phyloP scores from a whole-genome alignment of 345 rosid genomes.

The Physaria fendleri region DNA sequence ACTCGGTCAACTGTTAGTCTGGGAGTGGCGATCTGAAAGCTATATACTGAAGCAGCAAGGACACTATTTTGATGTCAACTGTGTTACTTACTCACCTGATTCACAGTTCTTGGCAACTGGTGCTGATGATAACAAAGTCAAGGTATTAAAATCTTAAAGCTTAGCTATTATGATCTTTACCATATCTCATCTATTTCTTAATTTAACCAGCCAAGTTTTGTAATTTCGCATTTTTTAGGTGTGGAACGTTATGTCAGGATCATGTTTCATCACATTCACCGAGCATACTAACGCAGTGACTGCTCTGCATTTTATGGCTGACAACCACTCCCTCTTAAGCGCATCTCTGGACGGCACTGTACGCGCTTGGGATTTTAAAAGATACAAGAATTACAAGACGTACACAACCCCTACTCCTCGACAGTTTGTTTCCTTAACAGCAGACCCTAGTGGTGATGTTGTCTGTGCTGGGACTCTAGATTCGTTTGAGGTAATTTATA shows the following conservation, averaged over 20 bases:
- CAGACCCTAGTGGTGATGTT: slow-evolving; percentile 91
- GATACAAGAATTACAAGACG: slow-evolving; percentile 90
- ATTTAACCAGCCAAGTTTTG: neutral
- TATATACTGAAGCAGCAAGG: slow-evolving; percentile 97
- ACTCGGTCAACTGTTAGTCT: slow-evolving; percentile 87
- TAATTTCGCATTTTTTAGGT: slow-evolving; percentile 40
- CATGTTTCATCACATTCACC: slow-evolving; percentile 89
- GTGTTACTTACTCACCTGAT: slow-evolving; percentile 86
- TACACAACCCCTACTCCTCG: slow-evolving; percentile 87
- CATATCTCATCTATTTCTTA: neutral
- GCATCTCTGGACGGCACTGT: slow-evolving; percentile 97
- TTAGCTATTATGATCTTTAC: neutral
- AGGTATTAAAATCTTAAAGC: slow-evolving; percentile 40
- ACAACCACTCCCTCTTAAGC: slow-evolving; percentile 78
- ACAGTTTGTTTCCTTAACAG: slow-evolving; percentile 93
- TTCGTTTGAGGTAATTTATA: too few relatives aligned
- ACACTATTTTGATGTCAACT: slow-evolving; percentile 90
- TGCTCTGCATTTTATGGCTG: slow-evolving; percentile 93
- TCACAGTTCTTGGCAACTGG: slow-evolving; percentile 95
- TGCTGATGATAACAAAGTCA: slow-evolving; percentile 96
- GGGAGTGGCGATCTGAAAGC: slow-evolving; percentile 98
- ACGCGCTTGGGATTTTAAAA: slow-evolving; percentile 97
- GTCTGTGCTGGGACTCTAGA: slow-evolving; percentile 96
- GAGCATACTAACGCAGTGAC: slow-evolving; percentile 95
- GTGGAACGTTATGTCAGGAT: slow-evolving; percentile 91